Base-by-base conservation (phyloP, 371 early-diverging fungal species). In the Haplosporangium sp. region DNA sequence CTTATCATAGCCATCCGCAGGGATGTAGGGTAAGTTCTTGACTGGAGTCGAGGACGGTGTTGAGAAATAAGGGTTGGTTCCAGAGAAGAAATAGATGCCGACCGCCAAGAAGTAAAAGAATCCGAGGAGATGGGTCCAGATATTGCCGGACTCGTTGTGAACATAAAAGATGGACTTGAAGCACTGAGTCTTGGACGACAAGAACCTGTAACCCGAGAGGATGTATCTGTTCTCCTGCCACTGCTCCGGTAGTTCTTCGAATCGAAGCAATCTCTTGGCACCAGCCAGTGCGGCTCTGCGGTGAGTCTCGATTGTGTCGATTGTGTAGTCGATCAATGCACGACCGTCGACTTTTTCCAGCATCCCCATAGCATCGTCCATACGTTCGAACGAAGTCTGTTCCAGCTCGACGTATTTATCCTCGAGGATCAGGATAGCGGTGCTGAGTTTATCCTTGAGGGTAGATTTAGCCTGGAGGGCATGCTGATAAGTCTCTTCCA, bases 131-230 rank as follows among this genome's bases (percentile, higher is more conserved):
- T 91, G 92, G 20, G 90, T 89, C 89, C 89, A 90, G 37, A 91
- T 91, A 67, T 92, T 91, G 62, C 86, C 82, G 9, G 92, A 91
- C 79, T 92, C 91, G 50, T 92, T 92, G 67, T 92, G 92, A 42
- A 91, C 64, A 63, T 80, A 84, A 64, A 92, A 90, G 40, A 92
- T 87, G 21, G 88, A 86, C 71, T 82, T 68, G 54, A 90, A 80
- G 71, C 90, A 90, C 52, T 84, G 82, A 29, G 82, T 73, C 43
- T 84, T 83, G 20, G 80, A 82, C 21, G 85, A 81, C 45, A 86
- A 82, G 69, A 90, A 90, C 5, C 91, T 87, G 59, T 90, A 90
- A 14, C 90, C 90, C 6, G 87, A 87, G 42, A 87, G 71, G 47
- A 91, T 86, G 68, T 87, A 89, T 76, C 88, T 84, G 67, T 91